These are phyloP conservation scores for Nelumbo lutea DNA, from an alignment of 164 flowering plant genomes.

Conservation along the genomic window DNA sequence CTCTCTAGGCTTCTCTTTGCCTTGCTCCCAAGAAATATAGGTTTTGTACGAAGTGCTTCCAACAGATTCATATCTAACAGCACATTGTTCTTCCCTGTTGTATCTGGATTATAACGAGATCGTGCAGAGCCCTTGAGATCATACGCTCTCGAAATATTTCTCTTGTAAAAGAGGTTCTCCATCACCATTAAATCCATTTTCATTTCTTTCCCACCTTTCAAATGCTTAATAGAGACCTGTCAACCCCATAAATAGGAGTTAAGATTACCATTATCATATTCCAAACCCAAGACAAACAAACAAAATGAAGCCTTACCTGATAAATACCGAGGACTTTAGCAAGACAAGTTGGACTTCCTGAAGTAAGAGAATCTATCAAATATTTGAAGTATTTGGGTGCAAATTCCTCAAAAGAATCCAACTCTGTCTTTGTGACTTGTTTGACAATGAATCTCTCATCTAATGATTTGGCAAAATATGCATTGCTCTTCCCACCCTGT, in stretches of 20 bases:
- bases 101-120: slow-evolving; percentile 68
- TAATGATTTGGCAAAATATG: slow-evolving; percentile 74
- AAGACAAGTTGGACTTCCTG: slow-evolving; percentile 75
- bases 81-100: slow-evolving; percentile 58
- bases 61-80: slow-evolving; percentile 65
- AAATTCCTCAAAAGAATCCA: slow-evolving; percentile 83
- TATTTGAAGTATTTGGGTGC: slow-evolving; percentile 72
- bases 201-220: slow-evolving; percentile 61
- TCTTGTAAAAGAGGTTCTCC: slow-evolving; percentile 76
- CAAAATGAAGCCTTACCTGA: slow-evolving; percentile 43
- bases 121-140: slow-evolving; percentile 81
- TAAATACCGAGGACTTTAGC: slow-evolving; percentile 79
- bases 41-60: slow-evolving; percentile 63
- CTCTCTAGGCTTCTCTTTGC: slow-evolving; percentile 73
- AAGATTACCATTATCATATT: background rate
- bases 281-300: slow-evolving; percentile 1
- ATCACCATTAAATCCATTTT: slow-evolving; percentile 88
- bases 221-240: slow-evolving; percentile 59
- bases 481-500: slow-evolving; percentile 88
- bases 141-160: slow-evolving; percentile 58
- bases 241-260: background rate
- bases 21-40: slow-evolving; percentile 74
- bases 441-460: slow-evolving; percentile 81
- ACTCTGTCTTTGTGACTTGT: slow-evolving; percentile 73
- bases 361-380: slow-evolving; percentile 50